Evolutionary conservation across 2,329 filamentous ascomycete genomes (phyloP).

Genomic region (Graphilbum fragrans): DNA sequence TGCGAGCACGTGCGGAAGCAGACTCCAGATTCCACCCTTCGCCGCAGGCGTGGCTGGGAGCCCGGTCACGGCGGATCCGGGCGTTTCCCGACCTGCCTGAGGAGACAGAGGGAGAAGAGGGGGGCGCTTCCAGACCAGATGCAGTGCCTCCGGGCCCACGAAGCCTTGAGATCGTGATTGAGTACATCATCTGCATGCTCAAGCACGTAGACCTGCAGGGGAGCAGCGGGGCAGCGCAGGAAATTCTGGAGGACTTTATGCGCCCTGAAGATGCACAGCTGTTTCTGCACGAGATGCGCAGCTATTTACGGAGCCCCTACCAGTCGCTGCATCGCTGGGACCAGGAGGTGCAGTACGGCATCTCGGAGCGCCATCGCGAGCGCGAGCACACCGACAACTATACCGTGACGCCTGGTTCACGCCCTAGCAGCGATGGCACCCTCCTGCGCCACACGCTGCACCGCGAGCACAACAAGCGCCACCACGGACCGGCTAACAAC

Average conservation of each 20-base stretch:
- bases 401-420: background rate
- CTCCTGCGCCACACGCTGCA: background rate
- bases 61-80: background rate
- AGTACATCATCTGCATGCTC: constrained; percentile 75
- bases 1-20: background rate
- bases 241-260: constrained; percentile 66
- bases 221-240: constrained; percentile 65
- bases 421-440: background rate
- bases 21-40: background rate
- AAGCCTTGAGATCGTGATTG: constrained; percentile 59
- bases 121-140: too few species aligned
- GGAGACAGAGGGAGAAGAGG: constrained; percentile 25
- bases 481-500: background rate
- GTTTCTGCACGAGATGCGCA: constrained; percentile 74
- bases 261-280: constrained; percentile 59
- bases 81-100: background rate
- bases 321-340: constrained; percentile 67
- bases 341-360: constrained; percentile 57
- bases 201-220: constrained; percentile 74
- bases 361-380: background rate
- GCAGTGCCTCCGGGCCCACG: constrained; percentile 21
- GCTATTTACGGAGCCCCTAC: constrained; percentile 75
- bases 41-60: too few species aligned
- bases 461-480: background rate
- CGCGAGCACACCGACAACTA: background rate